Conservation (phyloP, 2,329 filamentous ascomycete species). For the Tolypocladium tundrense region DNA sequence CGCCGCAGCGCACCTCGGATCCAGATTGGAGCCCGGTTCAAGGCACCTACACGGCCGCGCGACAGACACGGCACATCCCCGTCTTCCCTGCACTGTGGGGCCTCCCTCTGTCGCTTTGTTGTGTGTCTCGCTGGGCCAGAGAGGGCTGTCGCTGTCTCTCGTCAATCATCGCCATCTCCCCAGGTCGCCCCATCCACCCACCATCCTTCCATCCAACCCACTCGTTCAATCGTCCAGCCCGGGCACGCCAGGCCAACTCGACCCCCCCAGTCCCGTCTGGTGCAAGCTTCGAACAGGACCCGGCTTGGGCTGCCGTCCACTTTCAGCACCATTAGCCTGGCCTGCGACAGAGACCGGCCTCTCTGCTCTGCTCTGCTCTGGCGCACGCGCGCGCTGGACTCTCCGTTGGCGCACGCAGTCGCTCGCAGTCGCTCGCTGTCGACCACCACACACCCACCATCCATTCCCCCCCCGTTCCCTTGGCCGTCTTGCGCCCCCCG, state of each 20-base stretch:
- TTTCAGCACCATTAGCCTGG: background rate
- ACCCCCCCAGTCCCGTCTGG: constrained; percentile 5
- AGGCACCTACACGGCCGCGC: background rate
- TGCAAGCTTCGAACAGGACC: constrained; percentile 5
- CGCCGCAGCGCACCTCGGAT: background rate
- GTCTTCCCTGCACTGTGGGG: background rate
- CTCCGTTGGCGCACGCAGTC: background rate
- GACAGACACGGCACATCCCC: background rate
- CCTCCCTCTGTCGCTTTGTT: background rate
- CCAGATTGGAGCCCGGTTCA: background rate
- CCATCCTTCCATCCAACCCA: background rate
- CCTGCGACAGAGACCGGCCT: background rate
- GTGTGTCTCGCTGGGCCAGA: background rate
- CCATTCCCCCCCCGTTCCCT: background rate
- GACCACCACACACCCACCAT: background rate
- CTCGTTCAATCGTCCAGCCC: background rate
- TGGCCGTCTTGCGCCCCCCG: background rate
- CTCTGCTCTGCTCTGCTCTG: background rate
- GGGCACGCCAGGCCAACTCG: background rate
- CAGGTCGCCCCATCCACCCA: background rate
- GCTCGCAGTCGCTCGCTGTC: background rate
- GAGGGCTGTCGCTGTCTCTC: background rate
- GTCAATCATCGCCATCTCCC: background rate
- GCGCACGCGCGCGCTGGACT: background rate
- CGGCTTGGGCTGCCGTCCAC: background rate